phyloP scores from a whole-genome alignment of 768 basidiomycete genomes.

The Chalciporus sphaerocephalus region DNA sequence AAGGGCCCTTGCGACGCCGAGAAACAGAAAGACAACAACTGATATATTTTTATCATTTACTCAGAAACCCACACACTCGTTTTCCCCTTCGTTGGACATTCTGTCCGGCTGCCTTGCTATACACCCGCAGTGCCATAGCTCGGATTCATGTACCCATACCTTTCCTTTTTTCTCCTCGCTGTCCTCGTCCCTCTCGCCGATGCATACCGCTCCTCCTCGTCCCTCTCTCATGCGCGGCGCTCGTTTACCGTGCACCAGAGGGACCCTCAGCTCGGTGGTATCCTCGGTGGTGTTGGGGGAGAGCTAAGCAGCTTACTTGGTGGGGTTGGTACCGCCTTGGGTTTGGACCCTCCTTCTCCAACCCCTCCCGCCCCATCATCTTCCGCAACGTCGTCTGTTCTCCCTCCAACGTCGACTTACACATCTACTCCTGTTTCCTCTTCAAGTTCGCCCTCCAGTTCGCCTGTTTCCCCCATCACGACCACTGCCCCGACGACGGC shows the following conservation, averaged over 20 bases:
- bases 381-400: conserved; percentile 13
- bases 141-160: conserved; percentile 23
- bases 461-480: conserved; percentile 1
- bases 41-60: background rate
- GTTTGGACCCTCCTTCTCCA: conserved; percentile 4
- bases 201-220: conserved; percentile 39
- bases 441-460: no score
- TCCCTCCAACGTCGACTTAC: conserved; percentile 8
- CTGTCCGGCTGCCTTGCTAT: conserved; percentile 29
- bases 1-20: conserved; percentile 16
- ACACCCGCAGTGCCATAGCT: conserved; percentile 30
- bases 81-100: conserved; percentile 26
- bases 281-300: background rate
- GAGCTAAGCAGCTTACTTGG: conserved; percentile 1
- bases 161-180: conserved; percentile 27
- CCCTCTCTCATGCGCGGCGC: conserved; percentile 34
- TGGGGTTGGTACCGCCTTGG: background rate
- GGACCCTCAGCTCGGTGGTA: conserved; percentile 8
- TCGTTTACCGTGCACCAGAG: conserved; percentile 27
- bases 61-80: conserved; percentile 38
- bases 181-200: conserved; percentile 23
- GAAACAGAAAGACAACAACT: conserved; percentile 3
- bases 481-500: background rate
- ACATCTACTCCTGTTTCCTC: no score
- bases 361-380: conserved; percentile 5